Evolutionary conservation across 495 filamentous ascomycete species (phyloP), one percentile per base, ranked within the genome.

Genomic region (Penicillium egyptiacum): DNA sequence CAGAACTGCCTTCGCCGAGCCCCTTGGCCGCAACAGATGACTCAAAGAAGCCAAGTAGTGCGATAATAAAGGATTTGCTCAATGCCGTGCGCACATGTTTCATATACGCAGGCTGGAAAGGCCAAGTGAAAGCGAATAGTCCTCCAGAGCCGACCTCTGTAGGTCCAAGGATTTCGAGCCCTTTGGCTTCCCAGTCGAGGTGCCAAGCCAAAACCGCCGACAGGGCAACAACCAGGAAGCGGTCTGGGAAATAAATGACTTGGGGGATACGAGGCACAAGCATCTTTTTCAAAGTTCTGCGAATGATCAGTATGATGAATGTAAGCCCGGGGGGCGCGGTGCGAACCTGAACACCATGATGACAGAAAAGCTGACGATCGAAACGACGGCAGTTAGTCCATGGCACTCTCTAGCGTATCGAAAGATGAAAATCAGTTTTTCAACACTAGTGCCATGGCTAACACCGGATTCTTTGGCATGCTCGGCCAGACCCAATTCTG

Each of bases 11-110:
- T 45, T 86, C 84, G 8, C 87, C 89, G 2, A 99, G 73, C 55
- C 87, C 89, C 72, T 98, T 98, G 30, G 94, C 95, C 1, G 94
- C 94, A n/a, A 99, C 91, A 0, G 92, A 96, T 25, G 90, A 96
- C 76, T 99, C 94, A 63, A 99, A 99, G 78, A 99, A 99, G 19
- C 94, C 94, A 7, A 99, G 84, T 20, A 99, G 79, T 4, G 92
- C 90, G 53, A 99, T 97, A 30, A 98, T 77, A 62, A 99, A 96
- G 0, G 94, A 87, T 1, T 95, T 97, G 56, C 88, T 86, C 81
- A 96, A 86, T 14, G 91, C 88, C 53, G 92, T 87, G n/a, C 86
- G 84, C 41, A 96, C 85, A 64, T 96, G 85, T 14, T 85, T 80
- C 77, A 97, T 86, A 53, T 92, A 81, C 25, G 81, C 72, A 14